These are phyloP conservation scores for Taiozyma sp. DNA, from an alignment of 1,139 yeast genomes.

Conservation along the genomic window DNA sequence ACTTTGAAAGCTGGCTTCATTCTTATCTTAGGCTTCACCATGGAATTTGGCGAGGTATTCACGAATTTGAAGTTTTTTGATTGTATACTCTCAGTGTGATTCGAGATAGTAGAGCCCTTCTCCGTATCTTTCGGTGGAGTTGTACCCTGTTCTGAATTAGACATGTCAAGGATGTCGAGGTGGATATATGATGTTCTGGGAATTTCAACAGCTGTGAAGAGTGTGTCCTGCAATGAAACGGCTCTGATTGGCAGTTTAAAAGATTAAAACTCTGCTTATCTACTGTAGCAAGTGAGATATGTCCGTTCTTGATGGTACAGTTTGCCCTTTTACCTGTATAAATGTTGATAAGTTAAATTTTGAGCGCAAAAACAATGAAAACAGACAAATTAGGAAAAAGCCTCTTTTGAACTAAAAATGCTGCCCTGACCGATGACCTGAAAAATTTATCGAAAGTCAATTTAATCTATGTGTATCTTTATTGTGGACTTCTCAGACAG, in stretches of 20 bases:
- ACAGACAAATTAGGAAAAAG: background rate
- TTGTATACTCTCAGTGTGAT: background rate
- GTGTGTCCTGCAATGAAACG: background rate
- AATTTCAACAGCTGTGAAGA: background rate
- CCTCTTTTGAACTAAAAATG: background rate
- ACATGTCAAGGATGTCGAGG: background rate
- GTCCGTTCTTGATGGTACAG: background rate
- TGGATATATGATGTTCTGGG: background rate
- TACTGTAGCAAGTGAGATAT: background rate
- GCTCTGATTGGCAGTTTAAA: background rate
- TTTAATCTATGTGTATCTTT: background rate
- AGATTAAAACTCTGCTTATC: background rate
- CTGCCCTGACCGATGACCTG: constrained; percentile 4
- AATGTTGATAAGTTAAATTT: background rate
- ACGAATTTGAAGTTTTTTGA: constrained; percentile 18
- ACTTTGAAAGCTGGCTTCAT: constrained; percentile 23
- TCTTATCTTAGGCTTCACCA: constrained; percentile 14
- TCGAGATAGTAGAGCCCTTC: background rate
- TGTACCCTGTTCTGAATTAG: background rate
- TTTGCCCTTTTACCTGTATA: background rate
- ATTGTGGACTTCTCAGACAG: constrained; percentile 2
- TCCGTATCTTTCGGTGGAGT: background rate
- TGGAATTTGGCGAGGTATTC: constrained; percentile 17
- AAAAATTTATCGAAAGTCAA: background rate
- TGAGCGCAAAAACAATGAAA: background rate